A percentile compares a stretch with the other conserved stretches of the same genome.
Evolutionary conservation across 306 rosid genomes (phyloP).

Genomic region (Acacia crassicarpa): DNA sequence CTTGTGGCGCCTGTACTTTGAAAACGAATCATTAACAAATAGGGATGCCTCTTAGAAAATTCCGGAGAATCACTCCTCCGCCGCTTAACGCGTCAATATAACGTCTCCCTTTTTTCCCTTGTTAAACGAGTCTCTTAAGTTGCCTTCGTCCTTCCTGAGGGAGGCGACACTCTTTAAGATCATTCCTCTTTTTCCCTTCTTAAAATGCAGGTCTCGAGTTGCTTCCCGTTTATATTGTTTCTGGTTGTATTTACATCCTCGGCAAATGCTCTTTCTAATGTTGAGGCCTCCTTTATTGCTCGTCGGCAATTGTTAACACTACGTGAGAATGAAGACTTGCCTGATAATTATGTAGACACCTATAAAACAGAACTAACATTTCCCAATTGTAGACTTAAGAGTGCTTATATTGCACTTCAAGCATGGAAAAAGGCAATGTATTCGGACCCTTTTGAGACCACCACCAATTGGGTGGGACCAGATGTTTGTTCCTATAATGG

Average conservation of each 20-base stretch:
- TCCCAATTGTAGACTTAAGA: constrained; percentile 39
- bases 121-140: not conserved
- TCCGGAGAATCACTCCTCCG: constrained; percentile 33
- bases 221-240: constrained; percentile 24
- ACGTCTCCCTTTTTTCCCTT: not conserved
- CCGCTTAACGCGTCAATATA: constrained; percentile 30
- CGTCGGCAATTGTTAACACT: constrained; percentile 60
- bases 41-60: constrained; percentile 28
- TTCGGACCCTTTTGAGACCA: constrained; percentile 66
- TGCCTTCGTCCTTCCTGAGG: constrained; percentile 35
- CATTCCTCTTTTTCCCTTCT: not conserved
- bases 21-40: not conserved
- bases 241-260: constrained; percentile 18
- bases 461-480: constrained; percentile 63
- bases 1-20: constrained; percentile 17
- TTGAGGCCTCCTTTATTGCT: constrained; percentile 46
- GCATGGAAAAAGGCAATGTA: constrained; percentile 65
- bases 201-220: constrained; percentile 40
- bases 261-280: constrained; percentile 46
- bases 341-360: constrained; percentile 28
- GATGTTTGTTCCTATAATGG: constrained; percentile 76
- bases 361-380: constrained; percentile 32
- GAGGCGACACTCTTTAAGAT: not conserved
- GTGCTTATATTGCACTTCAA: constrained; percentile 70
- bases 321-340: constrained; percentile 42